Evolutionary conservation across 176 grass and related monocot genomes (phyloP), one percentile per base, ranked within the genome.

Genomic region (Tillandsia fasciculata): DNA sequence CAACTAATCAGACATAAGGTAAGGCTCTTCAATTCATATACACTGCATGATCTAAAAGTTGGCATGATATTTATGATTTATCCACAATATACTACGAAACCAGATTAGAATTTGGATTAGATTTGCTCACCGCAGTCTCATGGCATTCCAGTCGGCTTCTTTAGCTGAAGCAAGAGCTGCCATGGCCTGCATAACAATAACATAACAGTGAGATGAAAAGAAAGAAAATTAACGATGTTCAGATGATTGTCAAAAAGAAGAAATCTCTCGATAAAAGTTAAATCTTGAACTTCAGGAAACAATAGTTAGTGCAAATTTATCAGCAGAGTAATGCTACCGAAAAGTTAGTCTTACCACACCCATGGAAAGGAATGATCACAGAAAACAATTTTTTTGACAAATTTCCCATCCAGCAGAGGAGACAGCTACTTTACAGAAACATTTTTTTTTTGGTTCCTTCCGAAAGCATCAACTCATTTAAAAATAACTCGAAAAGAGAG

Each of bases 161-260:
- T 99, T 90, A 23, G 89, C 90, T 73, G 94, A 93, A 73, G 94
- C 87, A 82, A 99, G 94, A 82, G 89, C 87, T 72, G 94, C 89
- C 94, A 99, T 99, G 53, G 94, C 94, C 94, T 99, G 81, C 64
- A 81, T 12, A 70, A 63, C 11, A 26, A 4, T 52, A 52, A 28
- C 20, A 52, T 24, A 12, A 53, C 11, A 18, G 15, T 14, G 53
- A 26, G 20, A 26, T 27, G 27, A 57, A 63, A 49, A 57, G 15
- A n/a, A 78, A 71, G 51, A 13, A 52, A 65, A 24, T 42, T 33
- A 51, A 7, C 67, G 15, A 61, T 20, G 22, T 61, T 22, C 56
- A 61, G 13, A 18, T 61, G 2, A 18, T 61, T 61, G 17, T 18
- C 15, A 22, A 68, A 49, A 49, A 49, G 28, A 20, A 78, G 67